Conservation (phyloP, 2,329 filamentous ascomycete genomes). For the Hypoxylon sp. region DNA sequence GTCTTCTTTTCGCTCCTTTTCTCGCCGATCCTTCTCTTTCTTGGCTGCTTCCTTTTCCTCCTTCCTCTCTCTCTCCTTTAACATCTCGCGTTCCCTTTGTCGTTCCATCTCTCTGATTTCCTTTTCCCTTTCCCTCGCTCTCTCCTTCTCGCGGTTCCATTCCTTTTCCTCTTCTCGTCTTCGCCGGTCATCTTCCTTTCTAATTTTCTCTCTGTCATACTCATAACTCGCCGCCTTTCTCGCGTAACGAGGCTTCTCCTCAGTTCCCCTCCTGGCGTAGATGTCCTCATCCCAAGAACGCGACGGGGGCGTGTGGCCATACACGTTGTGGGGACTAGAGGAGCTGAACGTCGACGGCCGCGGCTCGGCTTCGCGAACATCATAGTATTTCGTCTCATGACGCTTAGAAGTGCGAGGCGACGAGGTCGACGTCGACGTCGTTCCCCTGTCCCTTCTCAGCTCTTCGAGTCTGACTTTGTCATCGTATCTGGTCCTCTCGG, state of each 20-base stretch:
- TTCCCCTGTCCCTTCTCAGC: constrained; percentile 66
- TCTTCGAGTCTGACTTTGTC: constrained; percentile 76
- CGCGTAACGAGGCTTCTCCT: constrained; percentile 58
- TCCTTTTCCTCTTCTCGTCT: constrained; percentile 53
- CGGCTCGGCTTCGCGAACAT: constrained; percentile 66
- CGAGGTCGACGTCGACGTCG: constrained; percentile 59
- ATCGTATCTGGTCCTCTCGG: constrained; percentile 80
- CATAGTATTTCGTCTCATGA: constrained; percentile 55
- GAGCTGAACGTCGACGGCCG: constrained; percentile 57
- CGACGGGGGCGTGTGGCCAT: constrained; percentile 52
- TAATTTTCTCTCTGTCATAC: constrained; percentile 57
- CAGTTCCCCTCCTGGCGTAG: constrained; percentile 51
- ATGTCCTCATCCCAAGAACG: constrained; percentile 64
- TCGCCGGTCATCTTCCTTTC: constrained; percentile 55
- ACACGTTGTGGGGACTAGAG: constrained; percentile 48
- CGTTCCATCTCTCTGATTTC: constrained; percentile 38
- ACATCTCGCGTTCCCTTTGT: constrained; percentile 47
- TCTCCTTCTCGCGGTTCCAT: constrained; percentile 47
- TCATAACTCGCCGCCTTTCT: constrained; percentile 63
- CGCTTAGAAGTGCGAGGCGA: constrained; percentile 58
- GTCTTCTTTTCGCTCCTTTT: constrained; percentile 38
- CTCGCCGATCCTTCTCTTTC: constrained; percentile 51
- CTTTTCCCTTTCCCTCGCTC: constrained; percentile 44
- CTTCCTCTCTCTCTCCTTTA: constrained; percentile 51
- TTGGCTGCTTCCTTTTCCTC: constrained; percentile 53